Evolutionary conservation across 129 eudicot species (phyloP).

Genomic region (Kitagawia praeruptora): DNA sequence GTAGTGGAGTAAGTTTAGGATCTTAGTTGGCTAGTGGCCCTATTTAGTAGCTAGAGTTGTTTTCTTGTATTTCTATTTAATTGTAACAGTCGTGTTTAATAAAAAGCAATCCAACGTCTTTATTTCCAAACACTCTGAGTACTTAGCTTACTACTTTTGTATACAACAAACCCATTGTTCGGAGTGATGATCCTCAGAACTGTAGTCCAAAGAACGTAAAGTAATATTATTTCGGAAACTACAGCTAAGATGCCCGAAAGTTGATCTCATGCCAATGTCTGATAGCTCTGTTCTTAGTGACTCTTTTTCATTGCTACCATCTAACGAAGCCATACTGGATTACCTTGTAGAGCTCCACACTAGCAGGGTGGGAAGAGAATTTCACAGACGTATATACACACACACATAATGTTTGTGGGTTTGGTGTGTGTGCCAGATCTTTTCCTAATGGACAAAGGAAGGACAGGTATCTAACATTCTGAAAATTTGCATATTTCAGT

Average conservation of each 20-base stretch:
- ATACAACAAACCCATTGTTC: constrained; percentile 31
- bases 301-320: neutral
- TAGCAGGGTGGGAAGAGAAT: neutral
- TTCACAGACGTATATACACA: neutral
- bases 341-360: neutral
- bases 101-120: no score
- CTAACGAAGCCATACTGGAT: neutral
- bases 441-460: neutral
- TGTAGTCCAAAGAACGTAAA: constrained; percentile 16
- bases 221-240: constrained; percentile 26
- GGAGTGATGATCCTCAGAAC: constrained; percentile 18
- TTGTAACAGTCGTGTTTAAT: no score
- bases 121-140: no score
- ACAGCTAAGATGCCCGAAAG: constrained; percentile 23
- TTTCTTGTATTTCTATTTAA: no score
- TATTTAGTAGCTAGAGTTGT: no score
- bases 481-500: neutral
- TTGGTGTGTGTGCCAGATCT: neutral
- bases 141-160: no score
- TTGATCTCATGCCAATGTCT: constrained; percentile 7
- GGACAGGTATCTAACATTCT: neutral
- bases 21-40: no score
- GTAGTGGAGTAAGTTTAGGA: no score
- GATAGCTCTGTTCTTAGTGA: neutral
- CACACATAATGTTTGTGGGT: neutral